Evolutionary conservation across 225 moss, liverwort and hornwort genomes (phyloP).

Genomic region (Marchantia polymorpha): DNA sequence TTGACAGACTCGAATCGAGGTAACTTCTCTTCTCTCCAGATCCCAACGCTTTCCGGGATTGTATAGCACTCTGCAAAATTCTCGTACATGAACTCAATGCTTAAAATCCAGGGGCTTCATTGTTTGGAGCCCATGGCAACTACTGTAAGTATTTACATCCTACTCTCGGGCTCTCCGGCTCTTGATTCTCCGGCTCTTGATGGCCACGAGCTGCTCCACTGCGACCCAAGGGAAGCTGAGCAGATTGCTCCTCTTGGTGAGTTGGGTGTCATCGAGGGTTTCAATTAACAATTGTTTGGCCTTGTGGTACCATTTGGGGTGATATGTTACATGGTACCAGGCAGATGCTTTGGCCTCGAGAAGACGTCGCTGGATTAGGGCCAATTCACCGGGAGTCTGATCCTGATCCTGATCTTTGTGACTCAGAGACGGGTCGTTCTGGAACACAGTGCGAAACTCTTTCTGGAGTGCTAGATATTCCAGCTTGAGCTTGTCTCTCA

Average conservation of each 20-base stretch:
- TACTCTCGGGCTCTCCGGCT: neutral
- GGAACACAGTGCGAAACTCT: slow-evolving; percentile 54
- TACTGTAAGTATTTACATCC: too few species aligned
- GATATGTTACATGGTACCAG: slow-evolving; percentile 84
- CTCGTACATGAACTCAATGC: too few species aligned
- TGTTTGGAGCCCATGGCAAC: neutral
- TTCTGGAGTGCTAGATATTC: slow-evolving; percentile 49
- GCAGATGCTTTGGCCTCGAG: slow-evolving; percentile 66
- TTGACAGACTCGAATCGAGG: too few species aligned
- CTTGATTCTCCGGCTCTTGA: slow-evolving; percentile 21
- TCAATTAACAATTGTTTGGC: neutral
- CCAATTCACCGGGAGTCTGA: neutral
- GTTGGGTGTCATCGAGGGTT: neutral
- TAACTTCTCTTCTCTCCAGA: too few species aligned
- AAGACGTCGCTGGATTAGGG: slow-evolving; percentile 1
- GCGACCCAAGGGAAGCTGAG: slow-evolving; percentile 46
- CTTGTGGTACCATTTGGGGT: slow-evolving; percentile 53
- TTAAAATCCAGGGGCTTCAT: too few species aligned
- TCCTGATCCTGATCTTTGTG: neutral
- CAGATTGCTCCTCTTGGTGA: neutral
- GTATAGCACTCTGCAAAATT: too few species aligned
- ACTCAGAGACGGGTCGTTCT: neutral
- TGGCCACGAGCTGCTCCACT: slow-evolving; percentile 21
- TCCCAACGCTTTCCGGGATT: too few species aligned
- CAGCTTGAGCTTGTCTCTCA: slow-evolving; percentile 54